These are phyloP conservation scores for Kingdonia uniflora DNA, from an alignment of 164 flowering plant genomes.

Conservation along the genomic window DNA sequence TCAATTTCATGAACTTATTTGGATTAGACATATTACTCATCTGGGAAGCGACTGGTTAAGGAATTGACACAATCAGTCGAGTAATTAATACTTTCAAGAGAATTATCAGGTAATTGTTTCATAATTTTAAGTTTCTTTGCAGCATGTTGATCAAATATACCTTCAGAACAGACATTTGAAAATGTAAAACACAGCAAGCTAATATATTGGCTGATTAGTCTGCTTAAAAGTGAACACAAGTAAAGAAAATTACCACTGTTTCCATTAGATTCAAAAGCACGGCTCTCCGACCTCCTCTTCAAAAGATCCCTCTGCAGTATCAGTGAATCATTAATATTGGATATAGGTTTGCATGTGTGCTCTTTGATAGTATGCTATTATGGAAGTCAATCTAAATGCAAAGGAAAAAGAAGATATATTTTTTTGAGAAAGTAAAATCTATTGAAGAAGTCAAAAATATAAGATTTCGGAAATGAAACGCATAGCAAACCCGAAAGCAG, in stretches of 20 bases:
- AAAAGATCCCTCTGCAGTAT: conserved; percentile 53
- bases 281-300: conserved; percentile 55
- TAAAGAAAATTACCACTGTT: conserved; percentile 38
- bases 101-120: conserved; percentile 53
- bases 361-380: no score
- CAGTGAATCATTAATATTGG: conserved; percentile 5
- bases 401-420: no score
- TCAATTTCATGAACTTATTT: conserved; percentile 56
- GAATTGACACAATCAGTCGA: conserved; percentile 49
- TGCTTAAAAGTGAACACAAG: conserved; percentile 5
- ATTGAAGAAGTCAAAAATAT: no score
- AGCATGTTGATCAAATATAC: conserved; percentile 50
- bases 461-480: no score
- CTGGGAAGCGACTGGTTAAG: conserved; percentile 92
- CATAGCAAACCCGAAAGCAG: no score
- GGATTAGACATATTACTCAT: conserved; percentile 91
- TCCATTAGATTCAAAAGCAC: conserved; percentile 67
- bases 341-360: not conserved
- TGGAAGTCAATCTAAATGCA: no score
- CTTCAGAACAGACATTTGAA: conserved; percentile 22
- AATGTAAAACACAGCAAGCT: not conserved
- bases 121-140: conserved; percentile 65
- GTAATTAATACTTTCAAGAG: conserved; percentile 38
- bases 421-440: no score
- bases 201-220: not conserved